These are phyloP conservation scores for Cystobasidium onofrii DNA, from an alignment of 768 basidiomycete genomes.

Conservation along the genomic window DNA sequence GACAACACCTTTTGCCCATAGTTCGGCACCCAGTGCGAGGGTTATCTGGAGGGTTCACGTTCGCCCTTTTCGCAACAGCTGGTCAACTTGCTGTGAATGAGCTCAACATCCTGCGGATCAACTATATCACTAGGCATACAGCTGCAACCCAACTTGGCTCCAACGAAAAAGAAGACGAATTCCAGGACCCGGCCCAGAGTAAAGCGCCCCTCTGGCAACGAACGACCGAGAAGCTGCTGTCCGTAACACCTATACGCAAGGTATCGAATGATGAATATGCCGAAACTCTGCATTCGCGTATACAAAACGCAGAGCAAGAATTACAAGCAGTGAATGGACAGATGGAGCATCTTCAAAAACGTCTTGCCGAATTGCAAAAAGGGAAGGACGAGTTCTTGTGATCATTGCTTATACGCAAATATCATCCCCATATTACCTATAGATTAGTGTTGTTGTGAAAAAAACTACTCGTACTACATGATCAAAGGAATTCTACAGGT, in stretches of 20 bases:
- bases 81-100: slow-evolving; percentile 39
- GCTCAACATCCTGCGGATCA: slow-evolving; percentile 31
- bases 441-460: background rate
- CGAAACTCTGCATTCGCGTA: background rate
- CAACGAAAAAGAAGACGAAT: background rate
- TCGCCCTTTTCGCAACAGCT: slow-evolving; percentile 34
- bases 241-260: slow-evolving; percentile 27
- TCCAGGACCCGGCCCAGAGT: background rate
- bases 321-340: slow-evolving; percentile 1
- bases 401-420: background rate
- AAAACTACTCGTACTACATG: too few relatives aligned
- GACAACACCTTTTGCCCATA: background rate
- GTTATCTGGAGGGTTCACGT: slow-evolving; percentile 34
- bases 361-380: background rate
- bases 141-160: background rate
- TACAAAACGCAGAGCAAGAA: background rate
- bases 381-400: background rate
- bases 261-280: slow-evolving; percentile 30
- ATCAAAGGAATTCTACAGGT: too few relatives aligned
- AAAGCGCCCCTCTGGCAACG: slow-evolving; percentile 4
- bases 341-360: slow-evolving; percentile 2
- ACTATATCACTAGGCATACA: slow-evolving; percentile 1
- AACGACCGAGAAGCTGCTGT: slow-evolving; percentile 1
- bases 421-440: background rate
- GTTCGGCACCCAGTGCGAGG: background rate